Conservation (phyloP, 176 grass and related monocot genomes). For the Stipa capillata region DNA sequence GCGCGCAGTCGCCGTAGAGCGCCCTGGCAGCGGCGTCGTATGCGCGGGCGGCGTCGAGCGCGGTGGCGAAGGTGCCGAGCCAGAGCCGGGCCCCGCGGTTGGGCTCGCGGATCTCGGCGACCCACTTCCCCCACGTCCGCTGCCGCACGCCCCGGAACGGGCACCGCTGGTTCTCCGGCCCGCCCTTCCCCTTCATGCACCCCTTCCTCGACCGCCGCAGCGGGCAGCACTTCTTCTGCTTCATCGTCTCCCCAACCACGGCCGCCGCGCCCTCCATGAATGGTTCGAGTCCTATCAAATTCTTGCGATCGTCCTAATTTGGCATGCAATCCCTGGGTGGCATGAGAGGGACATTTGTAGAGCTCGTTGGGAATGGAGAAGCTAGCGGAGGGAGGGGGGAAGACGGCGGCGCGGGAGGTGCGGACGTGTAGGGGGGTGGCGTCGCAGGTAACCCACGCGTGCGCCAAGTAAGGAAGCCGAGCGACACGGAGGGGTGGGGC, state of each 20-base stretch:
- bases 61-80: conserved; percentile 65
- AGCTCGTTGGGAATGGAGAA: not conserved
- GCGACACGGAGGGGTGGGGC: not conserved
- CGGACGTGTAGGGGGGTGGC: not conserved
- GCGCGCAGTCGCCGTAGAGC: conserved; percentile 67
- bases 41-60: conserved; percentile 52
- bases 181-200: conserved; percentile 98
- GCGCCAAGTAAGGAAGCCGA: conserved; percentile 7
- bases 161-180: conserved; percentile 83
- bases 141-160: conserved; percentile 77
- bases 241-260: not conserved
- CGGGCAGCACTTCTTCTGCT: conserved; percentile 57
- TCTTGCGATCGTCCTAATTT: too few relatives aligned
- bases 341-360: not conserved
- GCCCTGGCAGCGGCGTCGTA: conserved; percentile 47
- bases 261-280: not conserved
- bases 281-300: too few relatives aligned
- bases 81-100: conserved; percentile 75
- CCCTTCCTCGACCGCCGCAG: conserved; percentile 75
- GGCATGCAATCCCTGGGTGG: not conserved
- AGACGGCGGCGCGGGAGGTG: not conserved
- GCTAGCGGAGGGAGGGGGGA: not conserved
- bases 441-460: not conserved
- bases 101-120: conserved; percentile 89
- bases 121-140: conserved; percentile 90